Base-by-base conservation (phyloP, 345 rosid species). In the Populus davidiana region DNA sequence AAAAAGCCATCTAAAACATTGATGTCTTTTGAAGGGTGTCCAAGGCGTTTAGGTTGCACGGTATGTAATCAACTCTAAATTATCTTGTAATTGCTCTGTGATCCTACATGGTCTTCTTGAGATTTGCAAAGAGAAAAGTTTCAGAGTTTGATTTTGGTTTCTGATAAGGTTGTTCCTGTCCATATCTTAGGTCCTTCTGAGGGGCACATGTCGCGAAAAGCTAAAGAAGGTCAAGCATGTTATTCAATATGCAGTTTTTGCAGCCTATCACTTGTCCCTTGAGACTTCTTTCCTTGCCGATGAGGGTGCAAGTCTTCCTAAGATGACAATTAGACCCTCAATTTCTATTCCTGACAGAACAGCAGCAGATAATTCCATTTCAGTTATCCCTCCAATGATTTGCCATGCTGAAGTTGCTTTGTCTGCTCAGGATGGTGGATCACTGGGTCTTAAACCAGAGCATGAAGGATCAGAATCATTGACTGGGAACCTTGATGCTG, bases 1-100 rank as follows among this genome's bases (percentile, higher is more conserved):
- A 89, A 85, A 84, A 96, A 89, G 76, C 88, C 91, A 38, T 88
- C 93, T n/a, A 94, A 90, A 87, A 94, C 99, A 36, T 86, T 96
- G 81, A 96, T 96, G 99, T 96, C 83, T 79, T 96, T 96, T 86
- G 99, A 96, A 89, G 97, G 99, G 66, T 96, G 99, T 90, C 96
- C 99, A 8, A 86, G 97, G 86, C 98, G 99, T 43, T 84, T 92
- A 76, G 98, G 98, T 62, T 96, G 99, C 97, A 96, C 98, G 94
- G 99, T 96, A 90, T 80, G 69, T 81, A 77, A 74, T 69, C 9
- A 44, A 14, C 27, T 67, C 71, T 38, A 35, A 23, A 43, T 8
- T 67, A 39, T 63, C 70, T 33, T 25, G 44, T 29, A 54, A 10
- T 61, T 20, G 3, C 23, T 62, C 18, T 17, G 13, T 68, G 73